Percentiles rank a stretch among this genome's conserved stretches.
phyloP scores from a whole-genome alignment of 2,329 filamentous ascomycete genomes.

The Aspergillus ochraceoroseus region DNA sequence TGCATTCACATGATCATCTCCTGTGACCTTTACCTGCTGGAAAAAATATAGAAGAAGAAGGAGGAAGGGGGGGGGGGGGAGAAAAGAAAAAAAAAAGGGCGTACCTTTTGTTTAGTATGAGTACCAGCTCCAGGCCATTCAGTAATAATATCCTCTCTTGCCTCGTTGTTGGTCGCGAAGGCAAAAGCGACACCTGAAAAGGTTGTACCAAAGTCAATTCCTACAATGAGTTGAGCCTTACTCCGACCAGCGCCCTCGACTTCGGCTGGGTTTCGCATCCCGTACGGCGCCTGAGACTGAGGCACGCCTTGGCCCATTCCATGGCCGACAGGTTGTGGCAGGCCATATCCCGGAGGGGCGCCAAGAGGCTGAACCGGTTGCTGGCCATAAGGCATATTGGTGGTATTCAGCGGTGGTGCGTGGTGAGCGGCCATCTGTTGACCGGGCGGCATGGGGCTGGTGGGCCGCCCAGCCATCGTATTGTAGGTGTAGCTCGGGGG shows the following conservation, averaged over 20 bases:
- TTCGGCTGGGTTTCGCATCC: constrained; percentile 49
- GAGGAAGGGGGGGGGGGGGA: not conserved
- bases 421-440: constrained; percentile 43
- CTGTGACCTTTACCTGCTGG: not conserved
- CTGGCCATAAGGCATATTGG: constrained; percentile 49
- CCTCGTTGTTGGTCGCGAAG: constrained; percentile 91
- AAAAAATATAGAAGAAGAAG: no score
- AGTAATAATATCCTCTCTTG: constrained; percentile 97
- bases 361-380: constrained; percentile 34
- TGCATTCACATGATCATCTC: constrained; percentile 5
- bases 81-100: not conserved
- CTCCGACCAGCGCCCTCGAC: constrained; percentile 83
- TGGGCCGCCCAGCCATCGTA: constrained; percentile 47
- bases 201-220: constrained; percentile 98
- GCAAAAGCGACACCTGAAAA: constrained; percentile 96
- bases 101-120: constrained; percentile 96
- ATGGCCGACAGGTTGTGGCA: constrained; percentile 34
- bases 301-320: constrained; percentile 27
- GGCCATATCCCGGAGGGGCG: constrained; percentile 45
- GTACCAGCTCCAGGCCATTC: constrained; percentile 98
- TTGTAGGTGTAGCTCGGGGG: constrained; percentile 61
- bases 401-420: constrained; percentile 54
- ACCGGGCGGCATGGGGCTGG: constrained; percentile 49
- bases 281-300: constrained; percentile 25
- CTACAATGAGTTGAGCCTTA: constrained; percentile 96